These are phyloP conservation scores for Fallopia convolvulus DNA, from an alignment of 148 eudicot genomes.

Conservation along the genomic window DNA sequence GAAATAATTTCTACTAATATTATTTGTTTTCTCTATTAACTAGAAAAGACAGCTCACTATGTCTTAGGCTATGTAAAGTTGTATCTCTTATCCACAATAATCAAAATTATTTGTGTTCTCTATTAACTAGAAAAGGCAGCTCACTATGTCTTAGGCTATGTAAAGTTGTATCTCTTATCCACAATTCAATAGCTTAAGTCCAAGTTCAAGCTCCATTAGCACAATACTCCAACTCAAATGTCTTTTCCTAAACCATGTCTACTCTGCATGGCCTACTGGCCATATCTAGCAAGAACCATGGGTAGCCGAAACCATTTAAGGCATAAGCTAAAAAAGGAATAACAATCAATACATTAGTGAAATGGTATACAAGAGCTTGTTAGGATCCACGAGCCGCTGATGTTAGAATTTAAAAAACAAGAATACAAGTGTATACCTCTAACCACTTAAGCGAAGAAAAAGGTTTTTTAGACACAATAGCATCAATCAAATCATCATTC, in stretches of 20 bases:
- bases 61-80: neutral
- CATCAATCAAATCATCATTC: conserved; percentile 54
- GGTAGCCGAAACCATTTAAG: neutral
- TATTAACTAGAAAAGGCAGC: neutral
- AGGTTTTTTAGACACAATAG: conserved; percentile 59
- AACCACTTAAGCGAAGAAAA: conserved; percentile 63
- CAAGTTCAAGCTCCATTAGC: neutral
- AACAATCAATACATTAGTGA: neutral
- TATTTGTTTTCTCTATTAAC: neutral
- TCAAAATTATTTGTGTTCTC: neutral
- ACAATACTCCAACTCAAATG: neutral
- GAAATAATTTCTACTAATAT: neutral
- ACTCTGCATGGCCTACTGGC: neutral
- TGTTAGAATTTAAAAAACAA: neutral
- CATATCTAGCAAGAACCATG: neutral
- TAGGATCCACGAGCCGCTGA: neutral
- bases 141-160: neutral
- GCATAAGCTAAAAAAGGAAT: neutral
- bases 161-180: neutral
- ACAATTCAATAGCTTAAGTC: neutral
- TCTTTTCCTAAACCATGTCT: neutral
- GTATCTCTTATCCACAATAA: neutral
- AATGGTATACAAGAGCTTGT: neutral
- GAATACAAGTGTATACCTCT: conserved; percentile 45
- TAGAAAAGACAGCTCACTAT: neutral